Percentiles rank a stretch among this genome's conserved stretches.
Conservation (phyloP, 2,329 filamentous ascomycete genomes). For the Byssochlamys sp. region DNA sequence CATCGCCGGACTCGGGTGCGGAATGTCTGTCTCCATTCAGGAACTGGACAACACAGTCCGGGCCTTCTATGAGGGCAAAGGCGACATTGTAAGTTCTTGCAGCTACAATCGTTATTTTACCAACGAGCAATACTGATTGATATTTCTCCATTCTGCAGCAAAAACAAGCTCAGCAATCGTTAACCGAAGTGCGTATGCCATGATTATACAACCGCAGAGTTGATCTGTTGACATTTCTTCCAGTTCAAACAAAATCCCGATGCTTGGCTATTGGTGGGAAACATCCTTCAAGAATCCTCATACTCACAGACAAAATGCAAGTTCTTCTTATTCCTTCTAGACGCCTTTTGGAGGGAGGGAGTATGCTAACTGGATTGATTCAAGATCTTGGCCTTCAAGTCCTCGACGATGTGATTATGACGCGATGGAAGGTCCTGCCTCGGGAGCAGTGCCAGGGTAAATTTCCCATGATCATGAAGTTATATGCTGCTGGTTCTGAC, state of each 20-base stretch:
- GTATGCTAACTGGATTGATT: conserved; percentile 22
- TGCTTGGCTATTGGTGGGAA: conserved; percentile 93
- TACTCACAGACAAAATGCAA: conserved; percentile 94
- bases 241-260: conserved; percentile 99
- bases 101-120: not conserved
- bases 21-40: conserved; percentile 64
- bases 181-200: conserved; percentile 67
- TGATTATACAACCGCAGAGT: not conserved
- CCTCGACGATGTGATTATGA: conserved; percentile 96
- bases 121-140: conserved; percentile 9
- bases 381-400: conserved; percentile 88
- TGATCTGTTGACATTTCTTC: conserved; percentile 7
- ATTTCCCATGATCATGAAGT: conserved; percentile 7
- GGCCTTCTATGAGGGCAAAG: conserved; percentile 93
- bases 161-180: conserved; percentile 85
- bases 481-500: conserved; percentile 11
- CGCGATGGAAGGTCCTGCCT: conserved; percentile 94
- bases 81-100: conserved; percentile 64
- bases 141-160: conserved; percentile 54
- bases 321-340: conserved; percentile 23
- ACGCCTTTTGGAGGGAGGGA: conserved; percentile 7
- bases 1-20: conserved; percentile 23
- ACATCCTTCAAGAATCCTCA: conserved; percentile 85
- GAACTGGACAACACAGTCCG: conserved; percentile 95
- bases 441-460: conserved; percentile 87